Base-by-base conservation (phyloP, 306 rosid species). In the Prunus kanzakura region DNA sequence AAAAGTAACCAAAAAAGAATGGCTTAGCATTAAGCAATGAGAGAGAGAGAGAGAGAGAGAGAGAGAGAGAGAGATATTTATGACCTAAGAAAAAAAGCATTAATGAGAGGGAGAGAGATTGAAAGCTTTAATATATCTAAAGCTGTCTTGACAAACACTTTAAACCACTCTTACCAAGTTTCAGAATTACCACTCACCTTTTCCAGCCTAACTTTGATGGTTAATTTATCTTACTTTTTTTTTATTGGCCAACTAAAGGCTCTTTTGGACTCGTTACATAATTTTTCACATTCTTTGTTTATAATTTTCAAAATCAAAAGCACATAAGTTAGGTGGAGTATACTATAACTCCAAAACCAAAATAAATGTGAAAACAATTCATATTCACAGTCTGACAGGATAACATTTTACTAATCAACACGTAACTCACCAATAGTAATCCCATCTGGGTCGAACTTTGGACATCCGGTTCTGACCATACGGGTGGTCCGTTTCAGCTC, bases 401-500 rank as follows among this genome's bases (percentile, higher is more conserved):
- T 27, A 60, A 22, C 1, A 60, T 2, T 5, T 22, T 22, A 27
- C 2, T 2, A 0, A 22, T 62, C 0, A 29, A 30, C 20, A 29
- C n/a, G 6, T 22, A 71, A 73, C 83, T 68, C 20, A 90, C 97
- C 97, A 89, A 69, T 96, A 63, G 66, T 91, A 88, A 67, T 96
- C 98, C 98, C 97, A 91, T 81, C 94, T 78, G 74, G 99, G 99
- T 51, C 89, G 72, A 76, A 92, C 89, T 86, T 89, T 91, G 79
- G 82, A 88, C 91, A 96, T 86, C 49, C 85, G 83, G 74, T 92
- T 91, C 71, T 87, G 81, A 7, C 98, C 99, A 23, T 92, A 81
- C 0, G 91, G 93, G 61, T 96, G 87, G 77, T 91, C 96, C 0
- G 96, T 82, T 78, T 83, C 86, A 14, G 93, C 93, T 68, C 99